Percentiles rank a stretch among this genome's conserved stretches.
phyloP scores from a whole-genome alignment of 306 rosid species.

The Casuarina cunninghamiana region DNA sequence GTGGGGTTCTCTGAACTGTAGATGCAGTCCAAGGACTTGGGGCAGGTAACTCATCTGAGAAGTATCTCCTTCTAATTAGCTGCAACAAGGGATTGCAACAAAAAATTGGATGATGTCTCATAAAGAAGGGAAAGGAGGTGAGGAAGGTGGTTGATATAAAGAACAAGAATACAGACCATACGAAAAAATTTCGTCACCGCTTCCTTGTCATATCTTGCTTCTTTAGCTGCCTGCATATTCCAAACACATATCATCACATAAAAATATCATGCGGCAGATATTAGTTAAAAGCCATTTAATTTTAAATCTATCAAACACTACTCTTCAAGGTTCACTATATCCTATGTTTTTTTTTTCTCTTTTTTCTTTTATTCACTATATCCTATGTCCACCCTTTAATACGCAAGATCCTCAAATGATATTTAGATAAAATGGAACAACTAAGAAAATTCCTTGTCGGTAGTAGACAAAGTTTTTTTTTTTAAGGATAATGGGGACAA shows the following conservation, averaged over 20 bases:
- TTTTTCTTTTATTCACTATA: neutral
- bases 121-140: neutral
- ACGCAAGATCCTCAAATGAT: too few species aligned
- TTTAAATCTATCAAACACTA: neutral
- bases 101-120: constrained; percentile 32
- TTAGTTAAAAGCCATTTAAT: neutral
- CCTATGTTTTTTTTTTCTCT: neutral
- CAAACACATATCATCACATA: constrained; percentile 21
- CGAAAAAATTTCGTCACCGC: constrained; percentile 84
- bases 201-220: constrained; percentile 94
- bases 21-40: constrained; percentile 70
- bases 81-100: constrained; percentile 37
- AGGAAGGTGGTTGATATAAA: constrained; percentile 10
- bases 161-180: constrained; percentile 55
- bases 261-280: neutral
- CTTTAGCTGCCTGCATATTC: constrained; percentile 83
- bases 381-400: too few species aligned
- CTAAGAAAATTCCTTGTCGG: too few species aligned
- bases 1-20: constrained; percentile 51
- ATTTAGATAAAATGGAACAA: too few species aligned
- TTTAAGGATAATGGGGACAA: too few species aligned
- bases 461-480: too few species aligned
- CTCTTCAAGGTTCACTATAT: neutral
- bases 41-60: constrained; percentile 74
- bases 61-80: constrained; percentile 93